Base-by-base conservation (phyloP, 768 basidiomycete genomes). In the Collybia sp. region DNA sequence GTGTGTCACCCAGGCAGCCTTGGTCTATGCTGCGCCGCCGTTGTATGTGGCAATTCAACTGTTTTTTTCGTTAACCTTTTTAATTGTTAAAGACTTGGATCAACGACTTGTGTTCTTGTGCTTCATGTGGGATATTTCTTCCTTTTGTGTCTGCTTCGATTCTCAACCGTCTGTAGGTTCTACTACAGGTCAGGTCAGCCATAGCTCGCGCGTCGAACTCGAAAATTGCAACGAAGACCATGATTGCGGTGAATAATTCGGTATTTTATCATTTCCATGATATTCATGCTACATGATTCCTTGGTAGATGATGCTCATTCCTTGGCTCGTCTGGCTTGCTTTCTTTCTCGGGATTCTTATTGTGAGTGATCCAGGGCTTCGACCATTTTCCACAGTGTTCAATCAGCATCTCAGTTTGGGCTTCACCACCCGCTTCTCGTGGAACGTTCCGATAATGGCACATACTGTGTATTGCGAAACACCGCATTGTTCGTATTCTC, bases 1-100 rank as follows among this genome's bases (percentile, higher is more conserved):
- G 3, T 71, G 68, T 37, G 48, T 53, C 1, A 53, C 55, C 25
- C 68, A 69, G 34, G 54, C 65, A n/a, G 55, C 60, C 3, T 51
- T 69, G 16, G 53, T 64, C 13, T 65, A 68, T 45, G 57, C 63
- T n/a, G 60, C 61, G 4, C 63, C 66, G 1, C 59, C 58, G 39
- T 44, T 69, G 68, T 67, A 38, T 35, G 67, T 56, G 13, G 15
- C 8, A 25, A 25, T 4, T 25, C 25, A 8, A 8, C 25, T 16
- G 19, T 33, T 42, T 13, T 39, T 38, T 48, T 16, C 5, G 15
- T 37, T 17, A 16, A 13, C 2, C 4, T 3, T 30, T 13, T 35
- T 13, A 15, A 32, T 2, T 42, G n/a, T 30, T 42, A 11, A 37
- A 68, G 65, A 20, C 57, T 56, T 10, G 53, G 56, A 20, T 57